Percentiles rank a stretch among this genome's conserved stretches.
phyloP scores from a whole-genome alignment of 2,329 filamentous ascomycete genomes.

The Coniella lustricola region DNA sequence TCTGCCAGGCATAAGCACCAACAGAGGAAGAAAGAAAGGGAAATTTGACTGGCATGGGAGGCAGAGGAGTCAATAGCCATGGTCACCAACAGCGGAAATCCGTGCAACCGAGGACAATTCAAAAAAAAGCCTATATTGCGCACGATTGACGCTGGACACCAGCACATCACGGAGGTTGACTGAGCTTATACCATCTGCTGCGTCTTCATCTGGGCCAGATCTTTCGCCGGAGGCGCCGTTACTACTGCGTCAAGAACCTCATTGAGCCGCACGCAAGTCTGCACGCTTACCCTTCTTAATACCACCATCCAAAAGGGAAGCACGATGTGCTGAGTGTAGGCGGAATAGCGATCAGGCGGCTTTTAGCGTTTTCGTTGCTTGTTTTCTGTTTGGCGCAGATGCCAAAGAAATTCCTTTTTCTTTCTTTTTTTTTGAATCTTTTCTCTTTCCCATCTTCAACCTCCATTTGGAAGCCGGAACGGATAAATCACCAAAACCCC shows the following conservation, averaged over 20 bases:
- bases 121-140: neutral
- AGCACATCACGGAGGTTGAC: too few species aligned
- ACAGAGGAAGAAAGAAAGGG: neutral
- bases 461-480: neutral
- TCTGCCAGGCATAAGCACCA: constrained; percentile 15
- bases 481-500: neutral
- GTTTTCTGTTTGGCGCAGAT: neutral
- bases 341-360: constrained; percentile 11
- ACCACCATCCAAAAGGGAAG: constrained; percentile 1
- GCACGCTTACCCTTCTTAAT: constrained; percentile 1
- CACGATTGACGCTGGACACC: too few species aligned
- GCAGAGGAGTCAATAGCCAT: neutral
- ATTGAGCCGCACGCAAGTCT: neutral
- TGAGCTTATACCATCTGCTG: too few species aligned
- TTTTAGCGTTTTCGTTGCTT: constrained; percentile 8
- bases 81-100: too few species aligned
- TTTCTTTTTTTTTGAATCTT: neutral
- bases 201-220: too few species aligned
- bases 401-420: constrained; percentile 7
- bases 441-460: neutral
- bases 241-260: neutral
- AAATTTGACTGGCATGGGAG: too few species aligned
- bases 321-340: constrained; percentile 9
- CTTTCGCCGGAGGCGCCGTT: too few species aligned
- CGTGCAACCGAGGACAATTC: too few species aligned